Evolutionary conservation across 2,329 filamentous ascomycete genomes (phyloP), one percentile per base, ranked within the genome.

Genomic region (Bipolaris zeicola): DNA sequence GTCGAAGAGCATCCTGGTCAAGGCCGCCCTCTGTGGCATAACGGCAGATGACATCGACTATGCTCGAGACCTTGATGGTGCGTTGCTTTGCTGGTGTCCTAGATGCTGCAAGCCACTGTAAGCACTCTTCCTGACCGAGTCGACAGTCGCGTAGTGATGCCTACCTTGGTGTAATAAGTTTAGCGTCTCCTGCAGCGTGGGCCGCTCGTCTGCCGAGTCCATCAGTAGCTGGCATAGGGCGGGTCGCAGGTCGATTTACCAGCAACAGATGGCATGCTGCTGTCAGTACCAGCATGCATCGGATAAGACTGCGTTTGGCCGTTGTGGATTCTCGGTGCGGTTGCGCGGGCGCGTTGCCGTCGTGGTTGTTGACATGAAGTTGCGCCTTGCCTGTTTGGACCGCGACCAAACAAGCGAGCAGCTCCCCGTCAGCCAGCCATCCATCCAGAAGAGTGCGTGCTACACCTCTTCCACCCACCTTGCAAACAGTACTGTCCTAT

Each of bases 1-100:
- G 80, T 52, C 81, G 78, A 46, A 96, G 81, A 26, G 84, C 81
- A 37, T 82, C 78, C 6, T 83, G 80, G 38, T 86, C 78, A 50
- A 95, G 80, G 6, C 92, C 92, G 55, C 83, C 79, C 59, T 89
- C 86, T 74, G 90, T 91, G 10, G 86, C 85, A 62, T 85, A 78
- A 5, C 83, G 83, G 44, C 83, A 80, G 53, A 92, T 80, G 24
- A 78, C 83, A 71, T 91, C 86, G 46, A 91, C 82, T 14, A 85
- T 79, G 18, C 84, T 80, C 63, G 88, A 87, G 60, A 91, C 83
- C 67, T 82, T 85, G 43, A 81, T 80, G 31, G 79, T 77, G 43
- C 91, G 85, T 64, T 88, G 84, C 72, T 90, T 92, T 57, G 88
- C 81, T 0, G 89, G 84, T 16, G 67, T 70, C 31, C 45, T 69